Evolutionary conservation across 257 asterid genomes (phyloP), one percentile per base, ranked within the genome.

Genomic region (Fraxinus excelsior): DNA sequence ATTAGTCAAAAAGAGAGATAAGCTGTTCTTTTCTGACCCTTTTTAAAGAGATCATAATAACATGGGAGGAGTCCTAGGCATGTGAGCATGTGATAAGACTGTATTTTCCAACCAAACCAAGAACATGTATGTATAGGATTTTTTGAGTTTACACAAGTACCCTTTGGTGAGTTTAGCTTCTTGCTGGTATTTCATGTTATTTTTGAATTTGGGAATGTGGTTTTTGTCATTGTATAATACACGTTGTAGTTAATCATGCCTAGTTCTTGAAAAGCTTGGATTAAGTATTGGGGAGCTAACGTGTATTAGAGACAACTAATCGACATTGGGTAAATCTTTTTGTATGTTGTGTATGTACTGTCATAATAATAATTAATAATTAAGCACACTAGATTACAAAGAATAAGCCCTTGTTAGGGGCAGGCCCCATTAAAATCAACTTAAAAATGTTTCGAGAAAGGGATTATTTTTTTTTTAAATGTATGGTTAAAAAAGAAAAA

Each of bases 51-150:
- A 74, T 74, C 76, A 79, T 78, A 74, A 82, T 81, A 87, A 87
- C 88, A 85, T 85, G 85, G 89, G 83, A 79, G 84, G 80, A 83
- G 79, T 69, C 89, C 82, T 34, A 79, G 73, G 86, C 96, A 89
- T 90, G 96, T 89, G 96, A 79, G 76, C 94, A 92, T 92, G 96
- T 90, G 97, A 85, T 26, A 70, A 73, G 7, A 40, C 49, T 76
- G 74, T 71, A 69, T 75, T 84, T 85, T 78, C 78, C 86, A 78
- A 81, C 78, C 77, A 79, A 83, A 88, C 64, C 82, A 81, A 81
- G 67, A 37, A 80, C 38, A 49, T 46, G n/a, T 49, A 64, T 19
- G 28, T 60, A 78, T 37, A 23, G 14, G 23, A 70, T 23, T 70
- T 70, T 70, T 65, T 64, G 5, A 1, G 44, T 76, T 85, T 68